phyloP scores from a whole-genome alignment of 139 green algal genomes.

The Tetraselmis striata region DNA sequence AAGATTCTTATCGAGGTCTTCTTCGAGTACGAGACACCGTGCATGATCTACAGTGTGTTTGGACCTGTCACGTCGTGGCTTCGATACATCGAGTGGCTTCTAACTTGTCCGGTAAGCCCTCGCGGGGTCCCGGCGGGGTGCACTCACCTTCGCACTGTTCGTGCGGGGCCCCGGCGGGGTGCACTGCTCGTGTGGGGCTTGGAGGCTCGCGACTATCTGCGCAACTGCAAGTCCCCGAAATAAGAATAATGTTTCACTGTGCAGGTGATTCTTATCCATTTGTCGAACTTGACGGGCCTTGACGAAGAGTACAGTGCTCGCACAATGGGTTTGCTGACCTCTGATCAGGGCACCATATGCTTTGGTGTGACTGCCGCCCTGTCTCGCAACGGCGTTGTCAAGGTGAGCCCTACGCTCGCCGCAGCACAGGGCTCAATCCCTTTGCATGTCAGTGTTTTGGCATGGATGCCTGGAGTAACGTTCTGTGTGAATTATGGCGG shows the following conservation, averaged over 20 bases:
- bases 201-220: too few relatives aligned
- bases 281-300: slow-evolving; percentile 17
- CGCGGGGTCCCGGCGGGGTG: too few relatives aligned
- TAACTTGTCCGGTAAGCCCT: slow-evolving; percentile 13
- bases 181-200: too few relatives aligned
- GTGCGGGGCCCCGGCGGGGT: too few relatives aligned
- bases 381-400: background rate
- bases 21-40: background rate
- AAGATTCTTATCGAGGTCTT: slow-evolving; percentile 4
- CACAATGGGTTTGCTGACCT: slow-evolving; percentile 14
- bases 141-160: too few relatives aligned
- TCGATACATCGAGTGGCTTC: slow-evolving; percentile 13
- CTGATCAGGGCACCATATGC: slow-evolving; percentile 2
- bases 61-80: background rate
- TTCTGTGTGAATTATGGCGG: too few relatives aligned
- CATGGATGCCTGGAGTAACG: too few relatives aligned
- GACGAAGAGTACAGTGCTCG: slow-evolving; percentile 7
- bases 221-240: too few relatives aligned
- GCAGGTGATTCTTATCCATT: slow-evolving; percentile 10
- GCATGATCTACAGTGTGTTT: background rate
- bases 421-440: too few relatives aligned
- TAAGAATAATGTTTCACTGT: too few relatives aligned
- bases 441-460: too few relatives aligned
- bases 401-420: too few relatives aligned
- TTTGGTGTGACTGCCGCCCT: background rate